Percentiles rank a stretch among this genome's conserved stretches.
These are phyloP conservation scores for Phytophthora capsici DNA, from an alignment of 352 stramenopile species.

Conservation along the genomic window DNA sequence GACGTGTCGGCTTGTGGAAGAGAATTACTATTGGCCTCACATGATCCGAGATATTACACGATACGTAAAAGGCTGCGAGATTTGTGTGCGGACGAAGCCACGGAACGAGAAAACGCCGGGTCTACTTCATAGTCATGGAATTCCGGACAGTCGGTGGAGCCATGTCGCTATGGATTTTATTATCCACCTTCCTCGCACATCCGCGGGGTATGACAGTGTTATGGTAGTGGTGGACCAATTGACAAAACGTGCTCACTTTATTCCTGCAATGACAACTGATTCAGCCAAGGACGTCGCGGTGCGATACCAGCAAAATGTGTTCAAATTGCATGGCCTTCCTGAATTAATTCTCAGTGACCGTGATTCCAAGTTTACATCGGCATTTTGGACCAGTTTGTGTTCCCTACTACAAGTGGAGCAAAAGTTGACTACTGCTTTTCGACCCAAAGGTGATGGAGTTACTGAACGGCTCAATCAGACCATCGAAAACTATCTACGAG, in stretches of 20 bases:
- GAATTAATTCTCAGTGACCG: constrained; percentile 16
- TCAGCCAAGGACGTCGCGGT: too few species aligned
- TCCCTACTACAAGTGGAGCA: constrained; percentile 10
- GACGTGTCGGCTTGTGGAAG: background rate
- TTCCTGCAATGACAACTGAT: too few species aligned
- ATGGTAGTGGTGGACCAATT: too few species aligned
- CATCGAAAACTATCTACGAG: constrained; percentile 13
- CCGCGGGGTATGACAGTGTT: too few species aligned
- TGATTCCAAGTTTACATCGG: constrained; percentile 23
- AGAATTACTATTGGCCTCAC: background rate
- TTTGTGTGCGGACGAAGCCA: background rate
- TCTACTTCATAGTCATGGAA: background rate
- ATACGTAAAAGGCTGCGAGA: background rate
- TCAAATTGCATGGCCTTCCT: too few species aligned
- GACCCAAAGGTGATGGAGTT: constrained; percentile 13
- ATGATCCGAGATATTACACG: background rate
- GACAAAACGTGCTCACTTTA: too few species aligned
- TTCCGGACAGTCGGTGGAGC: background rate
- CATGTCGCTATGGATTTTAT: constrained; percentile 1
- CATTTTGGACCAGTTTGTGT: constrained; percentile 20
- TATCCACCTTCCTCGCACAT: background rate
- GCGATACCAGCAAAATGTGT: too few species aligned
- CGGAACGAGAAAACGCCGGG: background rate
- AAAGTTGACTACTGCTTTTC: constrained; percentile 17
- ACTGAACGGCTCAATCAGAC: constrained; percentile 24